A percentile compares a stretch with the other conserved stretches of the same genome.
Evolutionary conservation across 768 basidiomycete species (phyloP).

Genomic region (Tylopilus sp.): DNA sequence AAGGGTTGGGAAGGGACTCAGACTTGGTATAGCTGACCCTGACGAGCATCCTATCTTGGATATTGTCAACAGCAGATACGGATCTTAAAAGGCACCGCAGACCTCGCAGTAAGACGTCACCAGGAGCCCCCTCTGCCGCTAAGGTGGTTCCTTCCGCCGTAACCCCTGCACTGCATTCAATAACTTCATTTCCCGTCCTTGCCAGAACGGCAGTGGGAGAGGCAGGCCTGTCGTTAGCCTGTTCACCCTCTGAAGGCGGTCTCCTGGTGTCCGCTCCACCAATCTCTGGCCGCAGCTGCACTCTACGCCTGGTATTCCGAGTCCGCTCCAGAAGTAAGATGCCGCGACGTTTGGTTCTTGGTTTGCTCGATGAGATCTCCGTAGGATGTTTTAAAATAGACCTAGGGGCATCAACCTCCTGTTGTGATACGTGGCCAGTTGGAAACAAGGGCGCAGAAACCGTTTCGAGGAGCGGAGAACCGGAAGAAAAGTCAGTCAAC

Average conservation of each 20-base stretch:
- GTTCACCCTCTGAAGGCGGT: constrained; percentile 1
- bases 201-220: constrained; percentile 66
- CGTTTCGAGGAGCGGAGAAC: constrained; percentile 19
- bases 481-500: constrained; percentile 21
- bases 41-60: constrained; percentile 86
- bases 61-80: constrained; percentile 13
- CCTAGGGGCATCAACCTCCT: constrained; percentile 13
- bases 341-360: constrained; percentile 7
- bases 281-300: constrained; percentile 15
- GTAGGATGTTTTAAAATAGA: constrained; percentile 24
- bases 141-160: constrained; percentile 28
- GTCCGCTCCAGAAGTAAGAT: constrained; percentile 13
- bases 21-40: constrained; percentile 62
- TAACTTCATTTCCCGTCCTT: constrained; percentile 52
- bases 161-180: constrained; percentile 64
- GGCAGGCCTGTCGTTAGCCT: constrained; percentile 36
- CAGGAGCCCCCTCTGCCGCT: constrained; percentile 31
- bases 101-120: constrained; percentile 77
- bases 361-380: constrained; percentile 4
- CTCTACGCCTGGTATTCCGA: constrained; percentile 8
- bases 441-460: constrained; percentile 10
- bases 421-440: constrained; percentile 2
- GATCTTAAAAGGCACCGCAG: constrained; percentile 11
- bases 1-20: constrained; percentile 45
- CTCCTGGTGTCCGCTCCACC: constrained; percentile 14